These are phyloP conservation scores for Mycena crocata DNA, from an alignment of 768 basidiomycete species.

Conservation along the genomic window DNA sequence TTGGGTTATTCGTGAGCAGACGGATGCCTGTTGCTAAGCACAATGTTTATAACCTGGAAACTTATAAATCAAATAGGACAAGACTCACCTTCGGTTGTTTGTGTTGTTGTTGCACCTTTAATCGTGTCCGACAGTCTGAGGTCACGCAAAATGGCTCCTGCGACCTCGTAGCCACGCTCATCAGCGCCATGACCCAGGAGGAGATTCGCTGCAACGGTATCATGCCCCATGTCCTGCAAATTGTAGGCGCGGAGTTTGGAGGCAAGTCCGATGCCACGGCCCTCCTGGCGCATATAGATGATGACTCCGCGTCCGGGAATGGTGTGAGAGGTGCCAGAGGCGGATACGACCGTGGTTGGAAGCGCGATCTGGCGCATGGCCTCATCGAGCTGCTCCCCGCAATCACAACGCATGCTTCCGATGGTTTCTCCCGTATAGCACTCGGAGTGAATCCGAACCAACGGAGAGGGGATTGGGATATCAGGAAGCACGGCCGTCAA, in stretches of 20 bases:
- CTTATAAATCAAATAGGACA: too few relatives aligned
- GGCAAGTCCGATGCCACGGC: slow-evolving; percentile 94
- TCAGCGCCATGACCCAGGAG: slow-evolving; percentile 96
- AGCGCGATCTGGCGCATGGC: slow-evolving; percentile 91
- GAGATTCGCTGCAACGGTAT: slow-evolving; percentile 98
- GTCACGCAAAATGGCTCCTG: slow-evolving; percentile 90
- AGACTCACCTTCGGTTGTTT: too few relatives aligned
- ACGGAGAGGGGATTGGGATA: slow-evolving; percentile 73
- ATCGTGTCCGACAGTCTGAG: slow-evolving; percentile 83
- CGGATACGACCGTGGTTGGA: slow-evolving; percentile 60
- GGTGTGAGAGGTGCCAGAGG: slow-evolving; percentile 42
- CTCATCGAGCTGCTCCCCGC: slow-evolving; percentile 98
- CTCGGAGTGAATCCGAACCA: slow-evolving; percentile 97
- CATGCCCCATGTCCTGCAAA: slow-evolving; percentile 96
- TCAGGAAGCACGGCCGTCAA: slow-evolving; percentile 35
- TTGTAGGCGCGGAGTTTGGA: slow-evolving; percentile 99
- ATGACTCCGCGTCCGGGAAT: slow-evolving; percentile 92
- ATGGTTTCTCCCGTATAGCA: slow-evolving; percentile 99
- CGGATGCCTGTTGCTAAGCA: too few relatives aligned
- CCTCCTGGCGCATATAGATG: slow-evolving; percentile 96
- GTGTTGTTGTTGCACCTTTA: too few relatives aligned
- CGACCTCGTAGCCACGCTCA: slow-evolving; percentile 92
- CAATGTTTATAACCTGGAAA: too few relatives aligned
- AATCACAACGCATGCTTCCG: slow-evolving; percentile 98
- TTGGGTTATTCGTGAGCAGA: slow-evolving; percentile 97